Evolutionary conservation across 768 basidiomycete species (phyloP).

Genomic region (Tulasnella sp.): DNA sequence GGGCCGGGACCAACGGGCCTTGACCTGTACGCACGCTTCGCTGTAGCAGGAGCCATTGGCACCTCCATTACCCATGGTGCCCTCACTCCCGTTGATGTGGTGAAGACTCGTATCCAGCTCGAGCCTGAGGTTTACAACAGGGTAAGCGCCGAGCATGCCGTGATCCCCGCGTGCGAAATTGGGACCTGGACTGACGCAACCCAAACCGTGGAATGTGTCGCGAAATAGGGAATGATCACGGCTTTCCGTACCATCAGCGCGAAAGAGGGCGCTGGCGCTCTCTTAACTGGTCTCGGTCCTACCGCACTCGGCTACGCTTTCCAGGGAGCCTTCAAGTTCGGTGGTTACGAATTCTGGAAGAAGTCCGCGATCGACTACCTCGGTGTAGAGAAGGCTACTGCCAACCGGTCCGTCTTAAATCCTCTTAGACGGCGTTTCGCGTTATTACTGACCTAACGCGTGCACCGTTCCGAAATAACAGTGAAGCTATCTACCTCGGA

Average conservation of each 20-base stretch:
- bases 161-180: not conserved
- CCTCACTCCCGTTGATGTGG: constrained; percentile 32
- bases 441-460: not conserved
- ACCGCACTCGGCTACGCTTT: constrained; percentile 90
- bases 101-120: constrained; percentile 32
- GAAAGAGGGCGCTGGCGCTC: constrained; percentile 76
- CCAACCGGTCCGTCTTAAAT: constrained; percentile 35
- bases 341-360: constrained; percentile 97
- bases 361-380: constrained; percentile 83
- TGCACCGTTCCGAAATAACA: constrained; percentile 39
- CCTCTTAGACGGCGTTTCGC: not conserved
- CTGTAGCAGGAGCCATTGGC: constrained; percentile 28
- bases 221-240: constrained; percentile 46
- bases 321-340: constrained; percentile 98
- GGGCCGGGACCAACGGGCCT: constrained; percentile 24
- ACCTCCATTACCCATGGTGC: constrained; percentile 29
- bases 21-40: constrained; percentile 27
- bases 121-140: constrained; percentile 32
- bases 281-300: constrained; percentile 93
- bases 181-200: not conserved
- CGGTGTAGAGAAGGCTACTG: constrained; percentile 64
- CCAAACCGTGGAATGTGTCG: no score
- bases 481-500: constrained; percentile 85
- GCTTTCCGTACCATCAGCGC: constrained; percentile 57
- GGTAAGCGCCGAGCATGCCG: constrained; percentile 18